Evolutionary conservation across 1,284 basidiomycete genomes (phyloP), one percentile per base, ranked within the genome.

Genomic region (Coniferiporia weirii): DNA sequence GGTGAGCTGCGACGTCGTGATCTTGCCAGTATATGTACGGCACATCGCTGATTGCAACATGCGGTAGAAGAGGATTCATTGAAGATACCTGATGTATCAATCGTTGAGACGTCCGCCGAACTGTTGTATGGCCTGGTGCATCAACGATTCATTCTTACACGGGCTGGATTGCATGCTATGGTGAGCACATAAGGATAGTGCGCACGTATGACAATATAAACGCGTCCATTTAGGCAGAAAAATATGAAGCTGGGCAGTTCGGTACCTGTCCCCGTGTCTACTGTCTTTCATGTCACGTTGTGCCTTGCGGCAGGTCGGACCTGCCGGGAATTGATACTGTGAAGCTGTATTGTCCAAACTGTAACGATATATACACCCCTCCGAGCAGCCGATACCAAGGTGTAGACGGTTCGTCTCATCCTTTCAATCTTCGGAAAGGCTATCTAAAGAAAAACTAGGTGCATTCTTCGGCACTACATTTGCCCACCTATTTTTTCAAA

Each of bases 381-480:
- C 95, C 96, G 3, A 95, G 92, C 74, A 95, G 91, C 71, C 86
- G 95, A 59, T 99, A 95, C 73, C 91, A 95, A 70, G 91, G 93
- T 20, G 93, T 99, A 35, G 97, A 99, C 73, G 97, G 96, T 89
- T 69, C 65, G 85, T 74, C 35, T 35, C 9, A 43, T 54, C 44
- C 32, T 22, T 59, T 27, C 15, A 38, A 32, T 51, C 45, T 55
- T 12, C 43, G 20, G 27, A 57, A 13, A 20, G 59, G 35, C 35
- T 7, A 44, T 13, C 22, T 57, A 34, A 50, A 44, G 19, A 53
- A 32, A 34, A 17, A 4, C 45, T 69, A 97, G 94, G 95, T 60
- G 96, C 97, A 17, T 99, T 98, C 77, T 99, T 99, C 75, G 97
- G 97, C 20, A 98, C 97, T 0, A 98, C 97, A 7, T 99, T 99